These are phyloP conservation scores for Globisporangium cederbergense DNA, from an alignment of 352 stramenopile genomes.

Conservation along the genomic window DNA sequence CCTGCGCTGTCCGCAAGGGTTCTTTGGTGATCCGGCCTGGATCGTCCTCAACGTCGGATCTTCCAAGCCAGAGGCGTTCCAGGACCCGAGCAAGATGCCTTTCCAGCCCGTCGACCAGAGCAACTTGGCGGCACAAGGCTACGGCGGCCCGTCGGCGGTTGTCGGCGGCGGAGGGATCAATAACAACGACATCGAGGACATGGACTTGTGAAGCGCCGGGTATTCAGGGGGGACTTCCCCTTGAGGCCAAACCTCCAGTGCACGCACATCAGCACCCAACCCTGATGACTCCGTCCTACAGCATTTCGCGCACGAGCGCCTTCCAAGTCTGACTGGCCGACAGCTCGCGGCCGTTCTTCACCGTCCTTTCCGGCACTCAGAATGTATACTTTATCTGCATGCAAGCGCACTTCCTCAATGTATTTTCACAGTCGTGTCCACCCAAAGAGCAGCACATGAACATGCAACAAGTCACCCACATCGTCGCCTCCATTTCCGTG, in stretches of 20 bases:
- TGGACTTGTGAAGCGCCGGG: conserved; percentile 13
- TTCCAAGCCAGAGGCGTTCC: conserved; percentile 22
- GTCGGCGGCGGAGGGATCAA: conserved; percentile 7
- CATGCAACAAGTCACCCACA: too few species aligned
- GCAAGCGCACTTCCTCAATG: too few species aligned
- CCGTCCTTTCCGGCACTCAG: too few species aligned
- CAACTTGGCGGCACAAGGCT: conserved; percentile 1
- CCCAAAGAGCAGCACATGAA: too few species aligned
- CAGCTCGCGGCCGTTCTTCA: too few species aligned
- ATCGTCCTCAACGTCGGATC: conserved; percentile 62
- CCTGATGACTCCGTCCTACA: too few species aligned
- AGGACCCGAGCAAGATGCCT: conserved; percentile 17
- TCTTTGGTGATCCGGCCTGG: conserved; percentile 80
- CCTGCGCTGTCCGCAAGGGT: conserved; percentile 51
- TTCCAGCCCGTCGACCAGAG: conserved; percentile 14
- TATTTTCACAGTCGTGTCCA: too few species aligned
- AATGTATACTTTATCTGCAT: too few species aligned
- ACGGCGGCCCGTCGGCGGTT: conserved; percentile 6
- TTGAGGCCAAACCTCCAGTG: not conserved
- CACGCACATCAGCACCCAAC: not conserved
- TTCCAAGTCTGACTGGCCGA: too few species aligned
- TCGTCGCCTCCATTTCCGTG: too few species aligned
- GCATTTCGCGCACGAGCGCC: too few species aligned
- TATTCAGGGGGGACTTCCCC: not conserved
- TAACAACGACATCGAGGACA: conserved; percentile 21